Conservation (phyloP, 768 basidiomycete species). For the Pilatotrama ljubarskyi region DNA sequence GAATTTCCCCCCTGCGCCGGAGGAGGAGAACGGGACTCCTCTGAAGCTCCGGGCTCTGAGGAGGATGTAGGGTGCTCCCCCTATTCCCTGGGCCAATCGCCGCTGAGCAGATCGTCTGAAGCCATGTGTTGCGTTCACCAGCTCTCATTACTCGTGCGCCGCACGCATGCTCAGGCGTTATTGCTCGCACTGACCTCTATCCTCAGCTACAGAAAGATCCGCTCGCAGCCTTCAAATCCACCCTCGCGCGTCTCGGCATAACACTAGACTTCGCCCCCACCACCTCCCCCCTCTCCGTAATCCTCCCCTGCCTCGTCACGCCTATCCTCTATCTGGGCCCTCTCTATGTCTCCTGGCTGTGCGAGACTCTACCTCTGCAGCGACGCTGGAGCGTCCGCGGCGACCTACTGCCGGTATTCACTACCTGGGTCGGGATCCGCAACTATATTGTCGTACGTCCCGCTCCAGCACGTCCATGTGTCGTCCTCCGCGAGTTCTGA, state of each 20-base stretch:
- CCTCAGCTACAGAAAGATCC: not conserved
- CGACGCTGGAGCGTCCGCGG: constrained; percentile 44
- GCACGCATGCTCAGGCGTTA: no score
- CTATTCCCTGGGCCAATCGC: no score
- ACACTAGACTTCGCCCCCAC: constrained; percentile 25
- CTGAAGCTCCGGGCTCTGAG: no score
- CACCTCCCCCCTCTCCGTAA: constrained; percentile 13
- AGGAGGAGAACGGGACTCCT: no score
- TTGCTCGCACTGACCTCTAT: no score
- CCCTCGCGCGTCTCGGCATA: constrained; percentile 43
- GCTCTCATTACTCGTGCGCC: no score
- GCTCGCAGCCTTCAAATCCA: constrained; percentile 29
- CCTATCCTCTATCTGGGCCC: constrained; percentile 81
- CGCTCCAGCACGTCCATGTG: no score
- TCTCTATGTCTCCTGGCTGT: constrained; percentile 56
- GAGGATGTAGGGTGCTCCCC: no score
- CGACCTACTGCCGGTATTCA: constrained; percentile 43
- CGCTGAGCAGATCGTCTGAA: no score
- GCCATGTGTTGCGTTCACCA: no score
- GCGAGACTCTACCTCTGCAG: constrained; percentile 55
- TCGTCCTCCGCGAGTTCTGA: not conserved
- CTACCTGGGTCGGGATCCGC: constrained; percentile 59
- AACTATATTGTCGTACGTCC: constrained; percentile 62
- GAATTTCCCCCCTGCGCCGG: no score
- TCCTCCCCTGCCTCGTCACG: constrained; percentile 61